These are phyloP conservation scores for Elsinoe fawcettii DNA, from an alignment of 2,329 filamentous ascomycete genomes.

Conservation along the genomic window DNA sequence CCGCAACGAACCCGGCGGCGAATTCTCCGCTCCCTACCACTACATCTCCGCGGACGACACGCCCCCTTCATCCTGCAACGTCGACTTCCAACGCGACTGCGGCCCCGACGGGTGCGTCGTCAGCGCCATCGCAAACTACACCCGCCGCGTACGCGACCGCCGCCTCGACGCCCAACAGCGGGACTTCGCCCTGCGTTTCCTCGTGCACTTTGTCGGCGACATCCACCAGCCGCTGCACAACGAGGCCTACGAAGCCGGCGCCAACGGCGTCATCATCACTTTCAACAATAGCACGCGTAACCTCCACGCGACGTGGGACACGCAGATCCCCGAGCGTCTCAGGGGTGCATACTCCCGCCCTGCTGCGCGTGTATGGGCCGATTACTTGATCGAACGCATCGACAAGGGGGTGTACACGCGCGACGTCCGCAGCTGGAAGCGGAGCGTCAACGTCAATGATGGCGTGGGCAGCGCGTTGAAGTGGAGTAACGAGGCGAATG, in stretches of 20 bases:
- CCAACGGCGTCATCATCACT: conserved; percentile 38
- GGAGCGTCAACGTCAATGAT: conserved; percentile 31
- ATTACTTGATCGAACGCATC: conserved; percentile 32
- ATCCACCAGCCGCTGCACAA: conserved; percentile 63
- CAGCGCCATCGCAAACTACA: conserved; percentile 48
- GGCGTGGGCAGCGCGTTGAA: conserved; percentile 31
- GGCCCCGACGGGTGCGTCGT: conserved; percentile 43
- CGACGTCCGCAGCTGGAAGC: conserved; percentile 30
- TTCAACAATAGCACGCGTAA: conserved; percentile 36
- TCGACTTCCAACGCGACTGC: conserved; percentile 47
- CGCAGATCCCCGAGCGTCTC: conserved; percentile 37
- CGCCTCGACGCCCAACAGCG: conserved; percentile 28
- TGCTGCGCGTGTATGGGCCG: conserved; percentile 34
- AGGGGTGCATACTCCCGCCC: conserved; percentile 33
- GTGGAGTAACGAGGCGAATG: conserved; percentile 39
- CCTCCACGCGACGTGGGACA: conserved; percentile 40
- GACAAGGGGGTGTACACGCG: conserved; percentile 32
- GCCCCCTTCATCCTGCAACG: conserved; percentile 41
- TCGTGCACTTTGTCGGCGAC: conserved; percentile 58
- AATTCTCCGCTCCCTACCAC: conserved; percentile 42
- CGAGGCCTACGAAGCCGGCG: conserved; percentile 39
- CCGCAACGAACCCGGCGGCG: conserved; percentile 40
- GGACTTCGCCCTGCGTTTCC: conserved; percentile 42
- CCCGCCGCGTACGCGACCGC: conserved; percentile 31
- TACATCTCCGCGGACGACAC: conserved; percentile 45